phyloP scores from a whole-genome alignment of 768 basidiomycete genomes.

The Dictyophora rubrovolvata region DNA sequence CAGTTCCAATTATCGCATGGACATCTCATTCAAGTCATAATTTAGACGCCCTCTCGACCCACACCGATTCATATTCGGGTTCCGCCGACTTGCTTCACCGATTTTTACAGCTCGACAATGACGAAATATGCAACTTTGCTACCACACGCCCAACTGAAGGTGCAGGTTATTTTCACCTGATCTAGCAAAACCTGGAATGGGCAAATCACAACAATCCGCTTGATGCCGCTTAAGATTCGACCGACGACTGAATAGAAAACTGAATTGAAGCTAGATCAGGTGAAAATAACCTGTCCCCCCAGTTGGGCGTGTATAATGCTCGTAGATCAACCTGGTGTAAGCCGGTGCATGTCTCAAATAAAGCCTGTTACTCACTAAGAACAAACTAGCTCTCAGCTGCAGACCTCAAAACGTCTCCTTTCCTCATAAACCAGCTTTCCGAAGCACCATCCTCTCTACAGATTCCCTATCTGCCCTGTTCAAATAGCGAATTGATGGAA shows the following conservation, averaged over 20 bases:
- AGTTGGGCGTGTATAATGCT: too few relatives aligned
- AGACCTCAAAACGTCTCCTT: constrained; percentile 58
- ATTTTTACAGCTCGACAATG: constrained; percentile 19
- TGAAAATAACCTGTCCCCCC: too few relatives aligned
- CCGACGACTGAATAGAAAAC: too few relatives aligned
- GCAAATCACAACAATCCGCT: too few relatives aligned
- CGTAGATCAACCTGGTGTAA: constrained; percentile 63
- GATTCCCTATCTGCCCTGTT: constrained; percentile 43
- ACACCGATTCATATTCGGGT: constrained; percentile 37
- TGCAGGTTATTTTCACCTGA: too few relatives aligned
- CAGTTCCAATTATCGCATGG: constrained; percentile 61
- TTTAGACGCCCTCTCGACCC: constrained; percentile 10
- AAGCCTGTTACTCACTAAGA: not conserved
- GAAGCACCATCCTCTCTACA: constrained; percentile 47
- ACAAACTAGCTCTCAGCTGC: constrained; percentile 36
- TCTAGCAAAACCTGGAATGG: too few relatives aligned
- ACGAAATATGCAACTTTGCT: constrained; percentile 48
- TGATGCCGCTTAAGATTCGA: too few relatives aligned
- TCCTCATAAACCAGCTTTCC: constrained; percentile 36
- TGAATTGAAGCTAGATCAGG: too few relatives aligned
- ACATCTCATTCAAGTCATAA: constrained; percentile 46
- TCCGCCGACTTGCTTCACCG: constrained; percentile 2
- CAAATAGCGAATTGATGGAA: constrained; percentile 19
- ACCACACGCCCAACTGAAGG: too few relatives aligned
- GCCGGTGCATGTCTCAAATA: constrained; percentile 17